Evolutionary conservation across 1,284 basidiomycete genomes (phyloP), one percentile per base, ranked within the genome.

Genomic region (Sutorius eximius): DNA sequence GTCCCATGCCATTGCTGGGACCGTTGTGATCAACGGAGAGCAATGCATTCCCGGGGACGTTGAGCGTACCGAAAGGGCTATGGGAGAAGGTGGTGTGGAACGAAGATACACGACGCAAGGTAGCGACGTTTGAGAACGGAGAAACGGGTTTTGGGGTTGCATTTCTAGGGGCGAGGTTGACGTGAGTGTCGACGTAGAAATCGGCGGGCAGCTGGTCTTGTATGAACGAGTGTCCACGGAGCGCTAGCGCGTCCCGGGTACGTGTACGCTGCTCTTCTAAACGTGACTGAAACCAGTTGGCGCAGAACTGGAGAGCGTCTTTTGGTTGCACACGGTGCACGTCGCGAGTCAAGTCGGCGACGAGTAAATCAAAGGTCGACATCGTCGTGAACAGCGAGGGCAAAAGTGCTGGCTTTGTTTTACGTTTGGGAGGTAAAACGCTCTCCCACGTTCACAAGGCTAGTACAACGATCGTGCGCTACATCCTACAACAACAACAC

Each of bases 241-340:
- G 78, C 6, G 78, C 69, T 18, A 90, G 77, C 65, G 82, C 71
- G 75, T 91, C 85, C 57, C 88, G 82, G 48, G 83, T 82, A 60
- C 86, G 80, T 47, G 82, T 78, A 56, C 89, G 80, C 68, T 95
- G 89, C 68, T 95, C 86, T 69, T 94, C 89, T 55, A 95, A 77
- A 56, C 91, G 83, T 56, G 80, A 78, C 68, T 95, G 91, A 77
- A 98, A 98, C 95, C 95, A 98, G 69, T 88, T 94, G 49, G 95
- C 88, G 67, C 93, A 96, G 77, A 93, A 98, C 73, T 98, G 95
- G 49, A 97, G 85, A 5, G 89, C 83, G 69, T 98, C 95, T 63
- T 83, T 83, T 18, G 95, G 95, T 66, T 93, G 89, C 16, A 87
- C 89, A 59, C 91, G 85, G 38, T 90, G 79, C 46, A 85, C 85